These are phyloP conservation scores for Hagleromyces aurorensis DNA, from an alignment of 805 yeast genomes.

Conservation along the genomic window DNA sequence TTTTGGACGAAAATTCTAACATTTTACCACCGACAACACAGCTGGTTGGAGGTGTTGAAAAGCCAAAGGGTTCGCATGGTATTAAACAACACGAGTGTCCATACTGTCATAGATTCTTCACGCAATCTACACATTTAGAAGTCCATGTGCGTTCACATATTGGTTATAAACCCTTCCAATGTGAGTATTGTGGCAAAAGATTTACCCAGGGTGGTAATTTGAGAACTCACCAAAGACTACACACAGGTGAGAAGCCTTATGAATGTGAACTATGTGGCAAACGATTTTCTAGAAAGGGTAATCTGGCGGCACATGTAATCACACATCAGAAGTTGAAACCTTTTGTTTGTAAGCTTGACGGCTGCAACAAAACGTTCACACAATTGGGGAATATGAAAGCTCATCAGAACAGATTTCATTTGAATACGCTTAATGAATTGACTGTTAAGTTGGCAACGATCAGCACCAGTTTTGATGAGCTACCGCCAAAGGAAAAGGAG, in stretches of 20 bases:
- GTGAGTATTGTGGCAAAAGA: conserved; percentile 68
- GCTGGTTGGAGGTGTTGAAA: conserved; percentile 74
- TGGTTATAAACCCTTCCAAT: conserved; percentile 77
- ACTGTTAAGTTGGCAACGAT: conserved; percentile 61
- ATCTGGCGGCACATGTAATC: conserved; percentile 76
- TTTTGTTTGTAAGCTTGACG: conserved; percentile 68
- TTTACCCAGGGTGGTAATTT: conserved; percentile 89
- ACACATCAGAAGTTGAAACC: conserved; percentile 80
- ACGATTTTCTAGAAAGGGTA: conserved; percentile 83
- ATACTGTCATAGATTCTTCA: conserved; percentile 71
- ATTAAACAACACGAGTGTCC: conserved; percentile 59
- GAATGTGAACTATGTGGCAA: conserved; percentile 69
- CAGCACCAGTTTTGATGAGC: conserved; percentile 38
- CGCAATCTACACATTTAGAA: conserved; percentile 86
- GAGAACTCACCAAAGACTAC: conserved; percentile 76
- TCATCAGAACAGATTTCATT: conserved; percentile 86
- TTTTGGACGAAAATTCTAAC: conserved; percentile 41
- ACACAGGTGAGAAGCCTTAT: conserved; percentile 90
- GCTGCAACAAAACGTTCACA: conserved; percentile 77
- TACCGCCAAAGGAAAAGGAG: conserved; percentile 59
- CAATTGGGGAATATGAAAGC: conserved; percentile 91
- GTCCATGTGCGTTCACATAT: conserved; percentile 85
- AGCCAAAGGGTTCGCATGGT: conserved; percentile 37
- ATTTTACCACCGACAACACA: conserved; percentile 53
- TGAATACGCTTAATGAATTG: conserved; percentile 56